A percentile compares a stretch with the other conserved stretches of the same genome.
phyloP scores from a whole-genome alignment of 139 green algal species.

The Micromonas pusilla region DNA sequence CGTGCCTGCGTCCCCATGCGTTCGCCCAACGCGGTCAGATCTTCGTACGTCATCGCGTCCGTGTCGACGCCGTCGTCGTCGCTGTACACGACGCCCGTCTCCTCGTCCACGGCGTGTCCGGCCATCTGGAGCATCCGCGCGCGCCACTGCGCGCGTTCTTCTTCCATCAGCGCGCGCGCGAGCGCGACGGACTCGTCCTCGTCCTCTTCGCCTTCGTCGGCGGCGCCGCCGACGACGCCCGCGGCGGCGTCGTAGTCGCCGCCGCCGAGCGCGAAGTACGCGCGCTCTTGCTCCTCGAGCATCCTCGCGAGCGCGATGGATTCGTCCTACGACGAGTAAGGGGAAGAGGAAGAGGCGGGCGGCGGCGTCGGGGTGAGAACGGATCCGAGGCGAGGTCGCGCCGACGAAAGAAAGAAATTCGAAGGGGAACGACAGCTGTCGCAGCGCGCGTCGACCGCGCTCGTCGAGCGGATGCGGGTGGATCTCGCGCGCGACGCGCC shows the following conservation, averaged over 20 bases:
- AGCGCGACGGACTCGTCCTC: neutral
- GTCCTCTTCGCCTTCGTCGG: conserved; percentile 14
- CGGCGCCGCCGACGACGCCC: neutral
- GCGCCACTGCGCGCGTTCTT: neutral
- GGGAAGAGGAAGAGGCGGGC: too few relatives aligned
- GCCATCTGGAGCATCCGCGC: neutral
- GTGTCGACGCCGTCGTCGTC: conserved; percentile 5
- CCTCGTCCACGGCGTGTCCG: neutral
- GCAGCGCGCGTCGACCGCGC: too few relatives aligned
- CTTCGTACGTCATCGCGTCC: conserved; percentile 27
- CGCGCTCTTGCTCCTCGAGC: conserved; percentile 25
- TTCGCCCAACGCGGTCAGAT: conserved; percentile 14
- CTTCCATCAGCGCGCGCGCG: neutral
- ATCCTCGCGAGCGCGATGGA: conserved; percentile 12
- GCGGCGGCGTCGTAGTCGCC: neutral
- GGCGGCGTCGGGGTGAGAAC: too few relatives aligned
- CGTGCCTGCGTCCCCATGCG: neutral
- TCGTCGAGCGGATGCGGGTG: too few relatives aligned
- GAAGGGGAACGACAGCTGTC: too few relatives aligned
- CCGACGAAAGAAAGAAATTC: too few relatives aligned
- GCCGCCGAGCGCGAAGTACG: neutral
- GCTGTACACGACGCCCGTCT: neutral
- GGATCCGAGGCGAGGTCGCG: too few relatives aligned
- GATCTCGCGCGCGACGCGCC: too few relatives aligned
- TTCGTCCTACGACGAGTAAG: conserved; percentile 7